Percentiles rank a stretch among this genome's conserved stretches.
These are phyloP conservation scores for Plasmodium relictum DNA, from an alignment of 169 alveolate species.

Conservation along the genomic window DNA sequence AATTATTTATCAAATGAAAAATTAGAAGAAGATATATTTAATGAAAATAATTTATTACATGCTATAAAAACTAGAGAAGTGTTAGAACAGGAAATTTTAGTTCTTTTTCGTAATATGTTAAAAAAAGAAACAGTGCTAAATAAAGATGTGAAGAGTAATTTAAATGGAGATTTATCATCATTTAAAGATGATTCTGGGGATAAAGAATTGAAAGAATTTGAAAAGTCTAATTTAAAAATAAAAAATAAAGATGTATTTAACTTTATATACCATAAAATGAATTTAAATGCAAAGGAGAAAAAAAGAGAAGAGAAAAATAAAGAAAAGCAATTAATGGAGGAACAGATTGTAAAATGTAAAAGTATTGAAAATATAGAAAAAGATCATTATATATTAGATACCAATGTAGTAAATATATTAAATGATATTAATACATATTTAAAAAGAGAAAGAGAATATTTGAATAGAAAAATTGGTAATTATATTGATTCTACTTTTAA, in stretches of 20 bases:
- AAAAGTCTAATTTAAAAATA: conserved; percentile 26
- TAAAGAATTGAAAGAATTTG: not conserved
- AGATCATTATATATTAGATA: conserved; percentile 54
- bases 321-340: not conserved
- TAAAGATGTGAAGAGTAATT: conserved; percentile 28
- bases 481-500: conserved; percentile 64
- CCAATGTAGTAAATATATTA: conserved; percentile 38
- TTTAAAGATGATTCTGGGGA: conserved; percentile 10
- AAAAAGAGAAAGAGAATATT: conserved; percentile 52
- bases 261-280: conserved; percentile 50
- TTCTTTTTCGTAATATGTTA: conserved; percentile 51
- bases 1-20: not conserved
- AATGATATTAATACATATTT: conserved; percentile 56
- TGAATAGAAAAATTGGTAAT: conserved; percentile 51
- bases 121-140: conserved; percentile 41
- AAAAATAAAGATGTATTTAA: conserved; percentile 42
- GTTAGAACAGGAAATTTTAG: conserved; percentile 46
- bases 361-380: conserved; percentile 4
- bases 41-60: conserved; percentile 38
- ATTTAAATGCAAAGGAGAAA: not conserved
- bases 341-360: not conserved
- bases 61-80: conserved; percentile 59
- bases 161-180: not conserved
- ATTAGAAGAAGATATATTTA: conserved; percentile 48
- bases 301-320: not conserved